Conservation (phyloP, 2,329 filamentous ascomycete species). For the Monosporascus sp. region DNA sequence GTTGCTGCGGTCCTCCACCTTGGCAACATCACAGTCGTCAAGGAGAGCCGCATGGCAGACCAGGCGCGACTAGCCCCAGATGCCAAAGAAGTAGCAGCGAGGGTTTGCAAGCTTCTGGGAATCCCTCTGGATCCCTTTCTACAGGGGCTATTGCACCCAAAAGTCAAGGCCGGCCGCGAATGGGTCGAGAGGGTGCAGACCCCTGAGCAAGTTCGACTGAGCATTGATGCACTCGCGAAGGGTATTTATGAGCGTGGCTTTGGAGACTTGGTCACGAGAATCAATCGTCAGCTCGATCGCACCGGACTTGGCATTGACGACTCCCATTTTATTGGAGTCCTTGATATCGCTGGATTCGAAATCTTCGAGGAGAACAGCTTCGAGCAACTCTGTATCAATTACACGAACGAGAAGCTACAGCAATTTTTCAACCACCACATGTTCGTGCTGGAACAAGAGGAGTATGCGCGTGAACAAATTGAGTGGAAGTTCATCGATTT, state of each 20-base stretch:
- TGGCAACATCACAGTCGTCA: slow-evolving; percentile 84
- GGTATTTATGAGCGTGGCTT: slow-evolving; percentile 97
- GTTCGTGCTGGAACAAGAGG: slow-evolving; percentile 98
- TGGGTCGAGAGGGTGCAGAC: slow-evolving; percentile 99
- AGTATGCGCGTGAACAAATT: slow-evolving; percentile 95
- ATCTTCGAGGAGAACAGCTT: slow-evolving; percentile 99
- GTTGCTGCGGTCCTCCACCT: slow-evolving; percentile 89
- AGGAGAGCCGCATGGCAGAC: slow-evolving; percentile 85
- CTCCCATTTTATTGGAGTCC: slow-evolving; percentile 91
- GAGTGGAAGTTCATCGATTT: slow-evolving; percentile 99
- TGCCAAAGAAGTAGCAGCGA: slow-evolving; percentile 67
- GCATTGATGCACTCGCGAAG: slow-evolving; percentile 87
- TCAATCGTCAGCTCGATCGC: slow-evolving; percentile 89
- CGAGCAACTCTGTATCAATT: slow-evolving; percentile 98
- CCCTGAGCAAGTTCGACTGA: slow-evolving; percentile 87
- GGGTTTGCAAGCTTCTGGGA: slow-evolving; percentile 77
- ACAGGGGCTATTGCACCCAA: slow-evolving; percentile 83
- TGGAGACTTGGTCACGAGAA: slow-evolving; percentile 83
- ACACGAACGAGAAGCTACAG: slow-evolving; percentile 98
- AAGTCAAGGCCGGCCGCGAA: slow-evolving; percentile 90
- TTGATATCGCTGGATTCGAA: slow-evolving; percentile 98
- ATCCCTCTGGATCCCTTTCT: slow-evolving; percentile 82
- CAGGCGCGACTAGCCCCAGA: slow-evolving; percentile 80
- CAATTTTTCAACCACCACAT: slow-evolving; percentile 99
- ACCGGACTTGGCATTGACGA: slow-evolving; percentile 78